These are phyloP conservation scores for Rubia peregrina DNA, from an alignment of 305 asterid genomes.

Conservation along the genomic window DNA sequence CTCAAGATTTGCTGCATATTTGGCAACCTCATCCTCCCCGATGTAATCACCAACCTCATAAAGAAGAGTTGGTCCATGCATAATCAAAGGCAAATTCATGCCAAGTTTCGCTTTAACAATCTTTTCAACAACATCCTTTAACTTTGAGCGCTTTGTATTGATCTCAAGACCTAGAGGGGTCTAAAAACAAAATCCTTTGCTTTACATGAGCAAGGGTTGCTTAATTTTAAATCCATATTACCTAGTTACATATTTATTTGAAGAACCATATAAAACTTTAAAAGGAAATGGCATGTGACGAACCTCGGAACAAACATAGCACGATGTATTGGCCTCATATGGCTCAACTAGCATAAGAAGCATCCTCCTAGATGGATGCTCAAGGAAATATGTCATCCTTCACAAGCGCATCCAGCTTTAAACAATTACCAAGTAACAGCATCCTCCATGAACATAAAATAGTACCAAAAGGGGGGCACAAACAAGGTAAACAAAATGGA, in stretches of 20 bases:
- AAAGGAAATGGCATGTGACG: conserved; percentile 10
- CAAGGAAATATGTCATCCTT: conserved; percentile 98
- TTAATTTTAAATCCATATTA: background rate
- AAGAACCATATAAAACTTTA: background rate
- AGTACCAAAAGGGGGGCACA: background rate
- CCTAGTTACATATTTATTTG: background rate
- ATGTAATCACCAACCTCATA: conserved; percentile 98
- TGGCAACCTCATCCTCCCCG: conserved; percentile 84
- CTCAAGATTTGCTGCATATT: conserved; percentile 83
- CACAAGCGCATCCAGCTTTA: conserved; percentile 12
- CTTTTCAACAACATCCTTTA: conserved; percentile 87
- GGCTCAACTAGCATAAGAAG: conserved; percentile 97
- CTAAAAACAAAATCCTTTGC: conserved; percentile 34
- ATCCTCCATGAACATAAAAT: background rate
- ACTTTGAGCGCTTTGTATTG: conserved; percentile 65
- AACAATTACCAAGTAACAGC: background rate
- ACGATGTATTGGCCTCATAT: conserved; percentile 77
- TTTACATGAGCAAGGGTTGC: conserved; percentile 15
- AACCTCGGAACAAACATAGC: conserved; percentile 98
- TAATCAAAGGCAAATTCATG: conserved; percentile 78
- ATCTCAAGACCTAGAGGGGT: conserved; percentile 92
- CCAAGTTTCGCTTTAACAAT: conserved; percentile 86
- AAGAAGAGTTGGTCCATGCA: conserved; percentile 81
- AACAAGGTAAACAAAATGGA: background rate
- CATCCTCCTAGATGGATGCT: conserved; percentile 83